Percentiles rank a stretch among this genome's conserved stretches.
phyloP scores from a whole-genome alignment of 768 basidiomycete genomes.

The Kwoniella dendrophila region DNA sequence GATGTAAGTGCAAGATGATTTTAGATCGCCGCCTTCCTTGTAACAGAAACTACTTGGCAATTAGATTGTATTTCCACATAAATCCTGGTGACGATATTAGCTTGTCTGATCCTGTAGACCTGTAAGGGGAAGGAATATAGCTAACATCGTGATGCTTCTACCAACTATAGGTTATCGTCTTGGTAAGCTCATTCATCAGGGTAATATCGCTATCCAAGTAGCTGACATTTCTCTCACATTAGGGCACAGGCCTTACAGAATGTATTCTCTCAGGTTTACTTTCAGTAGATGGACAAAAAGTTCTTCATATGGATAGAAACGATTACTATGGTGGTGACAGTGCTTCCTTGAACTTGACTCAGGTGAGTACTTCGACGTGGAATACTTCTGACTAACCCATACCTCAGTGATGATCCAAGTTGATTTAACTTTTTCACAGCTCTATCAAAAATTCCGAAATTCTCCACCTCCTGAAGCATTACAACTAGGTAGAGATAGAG shows the following conservation, averaged over 20 bases:
- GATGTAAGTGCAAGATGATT: slow-evolving; percentile 64
- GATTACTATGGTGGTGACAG: slow-evolving; percentile 99
- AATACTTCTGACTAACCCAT: no score
- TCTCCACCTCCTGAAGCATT: slow-evolving; percentile 77
- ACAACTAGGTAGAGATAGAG: slow-evolving; percentile 79
- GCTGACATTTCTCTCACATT: slow-evolving; percentile 32
- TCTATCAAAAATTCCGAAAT: slow-evolving; percentile 92
- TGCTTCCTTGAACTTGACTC: slow-evolving; percentile 94
- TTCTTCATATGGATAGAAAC: slow-evolving; percentile 81
- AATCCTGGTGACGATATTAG: no score
- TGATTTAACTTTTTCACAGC: no score
- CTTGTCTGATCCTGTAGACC: no score
- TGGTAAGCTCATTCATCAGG: slow-evolving; percentile 31
- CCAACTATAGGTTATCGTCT: slow-evolving; percentile 48
- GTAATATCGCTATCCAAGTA: not conserved
- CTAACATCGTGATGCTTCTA: not conserved
- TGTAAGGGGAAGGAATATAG: no score
- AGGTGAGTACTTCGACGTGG: no score
- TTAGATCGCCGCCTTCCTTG: not conserved
- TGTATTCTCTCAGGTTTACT: slow-evolving; percentile 96
- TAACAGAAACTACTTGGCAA: not conserved
- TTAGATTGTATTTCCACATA: not conserved
- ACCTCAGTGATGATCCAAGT: no score
- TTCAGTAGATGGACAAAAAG: slow-evolving; percentile 99
- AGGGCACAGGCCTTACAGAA: slow-evolving; percentile 97